Base-by-base conservation (phyloP, 495 filamentous ascomycete genomes). In the Beverwykella pulmonaria region DNA sequence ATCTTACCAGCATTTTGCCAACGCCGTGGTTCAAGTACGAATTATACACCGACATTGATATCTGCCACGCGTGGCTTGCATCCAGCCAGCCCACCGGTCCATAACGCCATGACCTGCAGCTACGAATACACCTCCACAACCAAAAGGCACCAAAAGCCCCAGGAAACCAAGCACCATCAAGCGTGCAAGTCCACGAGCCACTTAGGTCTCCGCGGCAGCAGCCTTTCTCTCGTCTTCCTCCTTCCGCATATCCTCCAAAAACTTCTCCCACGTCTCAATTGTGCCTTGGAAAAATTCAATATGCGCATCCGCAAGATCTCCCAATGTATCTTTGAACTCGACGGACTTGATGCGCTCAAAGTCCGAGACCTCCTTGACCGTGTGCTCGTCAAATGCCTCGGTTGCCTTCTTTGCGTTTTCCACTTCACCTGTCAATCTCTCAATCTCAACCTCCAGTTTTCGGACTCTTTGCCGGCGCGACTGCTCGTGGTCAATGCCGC, bases 401-500 rank as follows among this genome's bases (percentile, higher is more conserved):
- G 87, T 89, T 14, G 87, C 87, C 63, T 85, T 88, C 77, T 90
- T 90, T 32, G 95, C 91, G 2, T 86, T 83, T 73, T 98, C 94
- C 1, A 94, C 92, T 74, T 93, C 95, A 17, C 86, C 81, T 29
- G 91, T 95, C 47, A 98, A 80, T 75, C 93, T 88, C 70, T 95
- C 90, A 68, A 98, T 97, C 63, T 89, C 87, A 32, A 97, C 82
- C 78, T 98, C 94, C 6, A 97, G 82, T 79, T 93, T 96, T 17
- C 94, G 84, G 36, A 92, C 82, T 23, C 93, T 85, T 67, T 98
- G 93, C 4, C 91, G 86, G 0, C 92, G 89, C 15, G 87, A 86
- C 73, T 93, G 91, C 76, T 98, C 94, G 74, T 98, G 94, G 75
- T 98, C 94, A 5, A 98, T 93, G 14, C 94, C 95, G 15, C 94